These are phyloP conservation scores for Malbranchea zuffiana DNA, from an alignment of 2,329 filamentous ascomycete species.

Conservation along the genomic window DNA sequence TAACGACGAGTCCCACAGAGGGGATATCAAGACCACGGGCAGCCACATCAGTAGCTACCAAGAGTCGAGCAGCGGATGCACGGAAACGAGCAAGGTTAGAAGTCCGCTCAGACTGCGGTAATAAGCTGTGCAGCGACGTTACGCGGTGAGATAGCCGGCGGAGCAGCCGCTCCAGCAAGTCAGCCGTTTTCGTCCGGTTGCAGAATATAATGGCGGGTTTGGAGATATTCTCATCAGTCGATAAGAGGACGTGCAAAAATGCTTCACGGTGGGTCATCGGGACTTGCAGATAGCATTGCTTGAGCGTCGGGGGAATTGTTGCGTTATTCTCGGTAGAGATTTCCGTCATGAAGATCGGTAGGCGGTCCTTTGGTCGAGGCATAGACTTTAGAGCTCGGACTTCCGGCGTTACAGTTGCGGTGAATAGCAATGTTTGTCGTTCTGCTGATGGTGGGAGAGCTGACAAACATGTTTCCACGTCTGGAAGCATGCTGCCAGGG, in stretches of 20 bases:
- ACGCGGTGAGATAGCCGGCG: slow-evolving; percentile 79
- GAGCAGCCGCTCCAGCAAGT: slow-evolving; percentile 78
- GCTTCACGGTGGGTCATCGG: slow-evolving; percentile 89
- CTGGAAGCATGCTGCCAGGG: slow-evolving; percentile 81
- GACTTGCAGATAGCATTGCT: slow-evolving; percentile 76
- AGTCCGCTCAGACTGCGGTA: slow-evolving; percentile 73
- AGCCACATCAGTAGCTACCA: slow-evolving; percentile 92
- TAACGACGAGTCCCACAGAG: slow-evolving; percentile 78
- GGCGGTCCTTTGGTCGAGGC: slow-evolving; percentile 56
- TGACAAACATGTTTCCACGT: slow-evolving; percentile 78
- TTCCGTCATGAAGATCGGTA: slow-evolving; percentile 79
- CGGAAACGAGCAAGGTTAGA: slow-evolving; percentile 87
- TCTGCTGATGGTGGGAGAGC: slow-evolving; percentile 65
- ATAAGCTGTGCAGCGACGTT: slow-evolving; percentile 77
- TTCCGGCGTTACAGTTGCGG: slow-evolving; percentile 87
- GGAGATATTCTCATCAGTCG: slow-evolving; percentile 61
- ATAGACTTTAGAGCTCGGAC: slow-evolving; percentile 75
- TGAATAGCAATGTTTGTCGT: slow-evolving; percentile 92
- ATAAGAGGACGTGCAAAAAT: slow-evolving; percentile 81
- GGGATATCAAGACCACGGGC: slow-evolving; percentile 92
- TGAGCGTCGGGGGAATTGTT: slow-evolving; percentile 65
- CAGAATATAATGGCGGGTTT: slow-evolving; percentile 87
- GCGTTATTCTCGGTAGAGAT: slow-evolving; percentile 60
- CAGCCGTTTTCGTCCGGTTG: slow-evolving; percentile 81
- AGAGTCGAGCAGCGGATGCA: slow-evolving; percentile 72